Evolutionary conservation across 2,329 filamentous ascomycete species (phyloP).

Genomic region (Fusarium pininemorale): DNA sequence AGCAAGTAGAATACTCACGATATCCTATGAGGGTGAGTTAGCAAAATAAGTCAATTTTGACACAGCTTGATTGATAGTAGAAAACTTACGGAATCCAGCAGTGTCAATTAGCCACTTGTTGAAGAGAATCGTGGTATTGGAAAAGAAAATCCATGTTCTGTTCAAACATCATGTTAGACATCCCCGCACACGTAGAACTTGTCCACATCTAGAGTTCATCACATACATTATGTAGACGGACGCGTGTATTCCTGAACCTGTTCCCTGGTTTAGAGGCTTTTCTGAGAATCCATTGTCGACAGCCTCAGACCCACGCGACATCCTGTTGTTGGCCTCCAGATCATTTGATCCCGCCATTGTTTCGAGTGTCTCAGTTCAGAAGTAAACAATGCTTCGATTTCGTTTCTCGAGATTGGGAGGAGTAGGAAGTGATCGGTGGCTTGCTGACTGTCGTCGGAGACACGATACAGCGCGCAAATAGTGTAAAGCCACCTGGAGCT

Average conservation of each 20-base stretch:
- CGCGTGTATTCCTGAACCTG: constrained; percentile 43
- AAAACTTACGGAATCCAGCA: constrained; percentile 74
- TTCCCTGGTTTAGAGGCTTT: constrained; percentile 38
- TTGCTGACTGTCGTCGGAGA: constrained; percentile 4
- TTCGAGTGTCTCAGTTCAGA: constrained; percentile 1
- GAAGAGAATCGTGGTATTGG: constrained; percentile 86
- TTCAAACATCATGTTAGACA: constrained; percentile 16
- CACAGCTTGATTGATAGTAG: background rate
- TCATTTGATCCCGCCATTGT: constrained; percentile 21
- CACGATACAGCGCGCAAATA: constrained; percentile 3
- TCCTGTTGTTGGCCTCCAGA: constrained; percentile 21
- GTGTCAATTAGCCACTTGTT: constrained; percentile 90
- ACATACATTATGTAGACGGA: constrained; percentile 47
- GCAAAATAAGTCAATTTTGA: background rate
- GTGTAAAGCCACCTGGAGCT: constrained; percentile 18
- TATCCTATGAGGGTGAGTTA: constrained; percentile 42
- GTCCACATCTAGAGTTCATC: background rate
- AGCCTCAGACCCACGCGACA: background rate
- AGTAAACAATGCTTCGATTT: background rate
- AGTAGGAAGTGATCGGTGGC: constrained; percentile 1
- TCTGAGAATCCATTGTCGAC: constrained; percentile 29
- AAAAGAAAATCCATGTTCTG: constrained; percentile 83
- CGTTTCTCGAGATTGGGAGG: background rate
- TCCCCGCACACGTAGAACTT: background rate
- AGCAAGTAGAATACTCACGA: constrained; percentile 39